Base-by-base conservation (phyloP, 2,329 filamentous ascomycete genomes). In the Colletotrichum eremochloae region DNA sequence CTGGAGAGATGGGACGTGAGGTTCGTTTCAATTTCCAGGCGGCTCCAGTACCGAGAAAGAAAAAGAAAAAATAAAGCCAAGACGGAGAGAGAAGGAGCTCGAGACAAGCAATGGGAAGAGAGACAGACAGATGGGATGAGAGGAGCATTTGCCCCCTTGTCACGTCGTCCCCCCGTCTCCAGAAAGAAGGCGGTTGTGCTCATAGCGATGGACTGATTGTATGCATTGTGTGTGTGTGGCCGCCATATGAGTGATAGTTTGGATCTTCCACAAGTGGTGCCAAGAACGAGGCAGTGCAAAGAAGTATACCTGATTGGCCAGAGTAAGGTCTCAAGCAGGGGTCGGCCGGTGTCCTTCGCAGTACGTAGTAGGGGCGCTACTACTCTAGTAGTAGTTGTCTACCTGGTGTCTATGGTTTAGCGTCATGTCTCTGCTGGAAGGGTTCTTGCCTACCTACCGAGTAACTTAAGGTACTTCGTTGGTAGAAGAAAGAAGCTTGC, bases 231-330 rank as follows among this genome's bases (percentile, higher is more conserved):
- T 55, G 31, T 33, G 42, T 24, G 20, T 38, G 20, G 46, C 44
- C 29, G 44, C 52, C 44, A 52, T 36, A 42, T 14, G 42, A 63
- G 52, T 52, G 67, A 71, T 68, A 58, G 71, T 73, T 71, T 71
- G 71, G 67, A 67, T 73, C 71, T 73, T 24, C 67, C 67, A 73
- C 57, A 67, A 63, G 71, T 67, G 67, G 71, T 71, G 71, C 71
- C 71, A 73, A 73, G 71, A 73, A 67, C 5, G 71, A 73, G 71
- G 71, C 71, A 73, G 71, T 73, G 71, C 71, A 73, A 58, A 71
- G 63, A 73, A 71, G 61, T 66, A 73, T 29, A 73, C 61, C 62
- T 73, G n/a, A 73, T 73, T 73, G 71, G 71, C 4, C 50, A 12
- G 42, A 14, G 15, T 0, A 9, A 60, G 60, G 53, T 36, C 33